Evolutionary conservation across 768 basidiomycete genomes (phyloP).

Genomic region (Podaxis rugospora): DNA sequence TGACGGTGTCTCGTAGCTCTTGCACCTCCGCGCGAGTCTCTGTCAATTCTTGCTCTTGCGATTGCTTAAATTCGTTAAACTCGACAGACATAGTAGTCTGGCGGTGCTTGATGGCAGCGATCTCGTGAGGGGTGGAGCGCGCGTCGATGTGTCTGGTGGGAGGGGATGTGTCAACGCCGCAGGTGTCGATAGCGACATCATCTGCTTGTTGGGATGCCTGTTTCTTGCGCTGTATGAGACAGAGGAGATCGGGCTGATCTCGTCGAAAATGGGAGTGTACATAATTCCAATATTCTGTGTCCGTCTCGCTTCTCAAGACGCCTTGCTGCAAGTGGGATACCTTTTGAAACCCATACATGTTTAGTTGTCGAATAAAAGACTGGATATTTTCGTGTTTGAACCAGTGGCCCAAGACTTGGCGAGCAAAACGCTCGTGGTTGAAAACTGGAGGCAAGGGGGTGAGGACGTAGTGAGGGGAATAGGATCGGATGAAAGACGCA

Average conservation of each 20-base stretch:
- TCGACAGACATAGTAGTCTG: slow-evolving; percentile 88
- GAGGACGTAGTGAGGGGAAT: neutral
- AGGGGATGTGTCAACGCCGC: slow-evolving; percentile 16
- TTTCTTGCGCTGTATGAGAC: slow-evolving; percentile 86
- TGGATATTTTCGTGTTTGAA: slow-evolving; percentile 98
- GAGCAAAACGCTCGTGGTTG: slow-evolving; percentile 86
- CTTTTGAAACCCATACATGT: slow-evolving; percentile 96
- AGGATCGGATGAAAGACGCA: slow-evolving; percentile 22
- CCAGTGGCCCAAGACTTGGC: slow-evolving; percentile 86
- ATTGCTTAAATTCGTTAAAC: slow-evolving; percentile 80
- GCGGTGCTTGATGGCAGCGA: slow-evolving; percentile 84
- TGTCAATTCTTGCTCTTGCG: slow-evolving; percentile 80
- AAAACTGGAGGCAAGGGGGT: slow-evolving; percentile 51
- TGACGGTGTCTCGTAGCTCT: slow-evolving; percentile 94
- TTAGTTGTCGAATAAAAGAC: slow-evolving; percentile 88
- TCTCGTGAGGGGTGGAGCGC: slow-evolving; percentile 76
- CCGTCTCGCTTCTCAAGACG: slow-evolving; percentile 77
- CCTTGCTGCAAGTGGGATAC: slow-evolving; percentile 96
- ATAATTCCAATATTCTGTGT: slow-evolving; percentile 88
- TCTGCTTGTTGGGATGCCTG: slow-evolving; percentile 38
- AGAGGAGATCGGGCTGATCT: slow-evolving; percentile 84
- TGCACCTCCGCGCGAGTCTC: slow-evolving; percentile 74
- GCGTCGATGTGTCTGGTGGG: slow-evolving; percentile 60
- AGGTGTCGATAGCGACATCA: slow-evolving; percentile 29
- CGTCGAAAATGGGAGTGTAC: slow-evolving; percentile 85